Evolutionary conservation across 2,329 filamentous ascomycete species (phyloP).

Genomic region (Orbilia brochopaga): DNA sequence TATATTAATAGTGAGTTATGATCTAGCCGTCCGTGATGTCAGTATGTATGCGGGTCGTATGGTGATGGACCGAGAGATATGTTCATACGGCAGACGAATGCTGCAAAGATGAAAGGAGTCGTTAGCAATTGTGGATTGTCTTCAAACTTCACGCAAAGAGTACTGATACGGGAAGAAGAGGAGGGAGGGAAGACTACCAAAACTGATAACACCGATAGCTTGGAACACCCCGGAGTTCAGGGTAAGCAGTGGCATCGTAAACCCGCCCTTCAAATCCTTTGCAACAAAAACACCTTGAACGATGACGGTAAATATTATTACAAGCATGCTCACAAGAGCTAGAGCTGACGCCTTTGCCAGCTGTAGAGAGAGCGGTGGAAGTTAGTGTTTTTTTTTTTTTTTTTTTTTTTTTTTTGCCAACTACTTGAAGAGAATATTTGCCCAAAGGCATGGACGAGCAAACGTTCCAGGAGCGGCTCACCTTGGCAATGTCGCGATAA

Average conservation of each 20-base stretch:
- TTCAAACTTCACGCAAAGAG: too few species aligned
- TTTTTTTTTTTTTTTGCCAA: background rate
- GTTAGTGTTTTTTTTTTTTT: too few species aligned
- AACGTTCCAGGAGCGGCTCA: conserved; percentile 60
- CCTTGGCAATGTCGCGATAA: conserved; percentile 97
- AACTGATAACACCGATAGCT: conserved; percentile 96
- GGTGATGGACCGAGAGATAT: conserved; percentile 3
- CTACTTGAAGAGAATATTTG: background rate
- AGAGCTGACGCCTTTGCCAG: conserved; percentile 94
- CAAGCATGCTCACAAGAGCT: conserved; percentile 86
- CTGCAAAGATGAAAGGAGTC: too few species aligned
- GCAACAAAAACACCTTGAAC: conserved; percentile 81
- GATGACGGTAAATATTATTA: conserved; percentile 87
- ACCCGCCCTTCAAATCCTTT: conserved; percentile 71
- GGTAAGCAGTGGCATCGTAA: conserved; percentile 73
- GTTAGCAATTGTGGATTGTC: too few species aligned
- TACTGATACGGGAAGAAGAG: too few species aligned
- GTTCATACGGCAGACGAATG: conserved; percentile 70
- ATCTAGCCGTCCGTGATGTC: conserved; percentile 60
- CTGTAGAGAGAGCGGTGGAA: conserved; percentile 62
- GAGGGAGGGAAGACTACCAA: conserved; percentile 68
- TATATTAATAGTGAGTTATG: conserved; percentile 98
- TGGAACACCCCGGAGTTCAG: conserved; percentile 90
- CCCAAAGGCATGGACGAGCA: background rate
- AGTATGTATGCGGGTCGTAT: conserved; percentile 44